These are phyloP conservation scores for Pleurotus djamor DNA, from an alignment of 768 basidiomycete species.

Conservation along the genomic window DNA sequence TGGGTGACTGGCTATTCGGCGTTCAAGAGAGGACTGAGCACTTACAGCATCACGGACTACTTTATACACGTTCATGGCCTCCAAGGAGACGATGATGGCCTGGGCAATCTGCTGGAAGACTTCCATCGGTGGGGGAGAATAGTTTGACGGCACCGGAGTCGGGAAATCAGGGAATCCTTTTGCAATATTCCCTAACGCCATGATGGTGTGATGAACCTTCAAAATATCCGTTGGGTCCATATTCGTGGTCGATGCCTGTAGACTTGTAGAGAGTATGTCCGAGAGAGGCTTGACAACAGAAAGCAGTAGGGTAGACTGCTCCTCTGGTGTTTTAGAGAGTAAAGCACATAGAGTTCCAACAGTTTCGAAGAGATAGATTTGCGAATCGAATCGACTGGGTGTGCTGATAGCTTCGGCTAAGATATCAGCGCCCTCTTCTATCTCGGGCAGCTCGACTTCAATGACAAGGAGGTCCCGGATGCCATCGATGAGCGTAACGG, in stretches of 20 bases:
- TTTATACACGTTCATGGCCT: slow-evolving; percentile 84
- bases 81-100: slow-evolving; percentile 82
- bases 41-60: slow-evolving; percentile 90
- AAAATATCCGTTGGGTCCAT: slow-evolving; percentile 79
- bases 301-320: slow-evolving; percentile 66
- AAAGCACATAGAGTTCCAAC: slow-evolving; percentile 82
- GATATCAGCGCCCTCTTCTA: slow-evolving; percentile 72
- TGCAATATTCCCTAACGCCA: slow-evolving; percentile 92
- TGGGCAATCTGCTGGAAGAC: slow-evolving; percentile 87
- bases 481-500: slow-evolving; percentile 66
- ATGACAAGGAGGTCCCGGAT: slow-evolving; percentile 79
- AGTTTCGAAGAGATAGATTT: slow-evolving; percentile 94
- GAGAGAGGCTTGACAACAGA: slow-evolving; percentile 83
- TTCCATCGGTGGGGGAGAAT: slow-evolving; percentile 67
- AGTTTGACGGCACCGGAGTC: slow-evolving; percentile 60
- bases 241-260: slow-evolving; percentile 51
- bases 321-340: slow-evolving; percentile 62
- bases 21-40: too few species aligned
- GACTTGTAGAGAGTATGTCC: slow-evolving; percentile 60
- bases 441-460: slow-evolving; percentile 71
- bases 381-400: slow-evolving; percentile 74
- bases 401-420: slow-evolving; percentile 80
- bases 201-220: slow-evolving; percentile 87
- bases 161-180: slow-evolving; percentile 97
- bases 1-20: too few species aligned